A percentile compares a stretch with the other conserved stretches of the same genome.
phyloP scores from a whole-genome alignment of 1,284 basidiomycete species.

The Mycena citricolor region DNA sequence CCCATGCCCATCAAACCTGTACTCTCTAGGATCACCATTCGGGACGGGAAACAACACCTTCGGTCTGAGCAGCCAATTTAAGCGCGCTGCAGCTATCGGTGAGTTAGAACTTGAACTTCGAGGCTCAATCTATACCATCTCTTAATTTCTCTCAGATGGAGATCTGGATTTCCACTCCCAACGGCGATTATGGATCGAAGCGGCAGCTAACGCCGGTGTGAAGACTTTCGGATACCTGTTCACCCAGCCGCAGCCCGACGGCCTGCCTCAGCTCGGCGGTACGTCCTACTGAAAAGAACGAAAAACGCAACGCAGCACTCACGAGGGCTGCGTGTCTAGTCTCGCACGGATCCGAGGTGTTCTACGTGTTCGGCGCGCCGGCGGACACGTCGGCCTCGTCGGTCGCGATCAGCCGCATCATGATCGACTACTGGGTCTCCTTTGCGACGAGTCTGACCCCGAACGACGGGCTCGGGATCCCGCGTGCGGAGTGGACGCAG shows the following conservation, averaged over 20 bases:
- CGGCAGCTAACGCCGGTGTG: slow-evolving; percentile 38
- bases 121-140: slow-evolving; percentile 19
- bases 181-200: slow-evolving; percentile 41
- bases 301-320: no score
- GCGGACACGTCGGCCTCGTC: slow-evolving; percentile 19
- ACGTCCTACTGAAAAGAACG: no score
- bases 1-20: not conserved
- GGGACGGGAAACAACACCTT: slow-evolving; percentile 52
- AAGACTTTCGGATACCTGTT: slow-evolving; percentile 49
- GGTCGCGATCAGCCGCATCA: slow-evolving; percentile 19
- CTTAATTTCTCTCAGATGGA: slow-evolving; percentile 31
- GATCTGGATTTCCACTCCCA: slow-evolving; percentile 44
- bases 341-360: slow-evolving; percentile 7
- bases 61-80: slow-evolving; percentile 42
- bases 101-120: slow-evolving; percentile 16
- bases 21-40: slow-evolving; percentile 41
- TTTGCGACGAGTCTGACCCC: slow-evolving; percentile 30
- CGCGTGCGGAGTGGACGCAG: slow-evolving; percentile 26
- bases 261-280: slow-evolving; percentile 9
- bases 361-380: slow-evolving; percentile 21
- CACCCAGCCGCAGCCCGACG: slow-evolving; percentile 37
- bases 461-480: slow-evolving; percentile 20
- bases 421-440: slow-evolving; percentile 31
- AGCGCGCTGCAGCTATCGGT: slow-evolving; percentile 45
- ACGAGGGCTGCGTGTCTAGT: not conserved